Base-by-base conservation (phyloP, 371 early-diverging fungal species). In the Dichotomocladium elegans region DNA sequence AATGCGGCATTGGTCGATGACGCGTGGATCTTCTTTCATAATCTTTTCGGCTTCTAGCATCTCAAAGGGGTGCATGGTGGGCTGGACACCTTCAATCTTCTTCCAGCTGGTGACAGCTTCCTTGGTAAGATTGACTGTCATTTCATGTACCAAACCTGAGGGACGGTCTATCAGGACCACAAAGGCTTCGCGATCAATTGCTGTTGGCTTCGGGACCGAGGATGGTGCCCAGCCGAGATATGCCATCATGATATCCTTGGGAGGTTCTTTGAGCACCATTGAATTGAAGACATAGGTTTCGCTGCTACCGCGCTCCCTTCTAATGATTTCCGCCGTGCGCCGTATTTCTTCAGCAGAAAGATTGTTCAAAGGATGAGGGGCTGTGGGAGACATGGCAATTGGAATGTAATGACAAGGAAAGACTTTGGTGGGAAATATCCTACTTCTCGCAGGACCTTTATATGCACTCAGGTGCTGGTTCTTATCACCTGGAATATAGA, bases 211-310 rank as follows among this genome's bases (percentile, higher is more conserved):
- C n/a, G 64, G 60, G 1, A 24, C 50, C 5, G 55, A 47, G 5
- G 46, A 66, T n/a, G n/a, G n/a, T 29, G 63, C 60, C 74, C 70
- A 70, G 7, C 71, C 71, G 21, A 74, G 61, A 47, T 55, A 70
- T 21, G 65, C 54, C 44, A 74, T 46, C 61, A 74, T 61, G 6
- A 55, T 21, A 2, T 60, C 57, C 41, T 74, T 74, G 3, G 58
- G 48, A 22, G 75, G 75, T 30, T 74, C 75, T 45, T 64, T 60
- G 12, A 71, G 61, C 6, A 63, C 57, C 7, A 74, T 68, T 10
- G 72, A 68, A 25, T 63, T 72, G 45, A 74, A 69, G 27, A 69
- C 54, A 57, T 60, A 62, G 19, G 53, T 51, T 5, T 52, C 42
- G n/a, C n/a, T n/a, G 8, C 22, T n/a, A 2, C 44, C 35, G 12